Base-by-base conservation (phyloP, 306 rosid species). In the Ziziphus jujuba region DNA sequence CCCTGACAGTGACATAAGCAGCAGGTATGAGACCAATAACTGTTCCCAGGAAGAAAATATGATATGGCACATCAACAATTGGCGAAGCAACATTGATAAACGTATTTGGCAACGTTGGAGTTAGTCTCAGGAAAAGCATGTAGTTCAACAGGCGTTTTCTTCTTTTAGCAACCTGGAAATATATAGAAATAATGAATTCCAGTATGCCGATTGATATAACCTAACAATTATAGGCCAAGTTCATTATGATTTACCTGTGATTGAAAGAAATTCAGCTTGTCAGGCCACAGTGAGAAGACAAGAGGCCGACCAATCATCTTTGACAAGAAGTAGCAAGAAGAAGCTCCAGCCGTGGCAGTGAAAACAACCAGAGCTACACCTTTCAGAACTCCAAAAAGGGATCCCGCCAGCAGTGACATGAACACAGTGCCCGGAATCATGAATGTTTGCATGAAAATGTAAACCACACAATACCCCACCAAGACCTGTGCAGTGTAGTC, bases 371-470 rank as follows among this genome's bases (percentile, higher is more conserved):
- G 66, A 52, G 96, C 97, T 50, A 93, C 90, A 5, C 99, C 99
- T 82, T 69, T 83, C 68, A 90, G 80, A 72, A 93, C 81, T 22
- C 99, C 97, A 28, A 93, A 93, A 65, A 93, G 96, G 28, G 99
- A 91, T 60, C 99, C 99, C 2, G 99, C 99, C 24, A 93, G 97
- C 75, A 93, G 79, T 40, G 99, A 93, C 99, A 93, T 93, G 82
- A 93, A 93, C 58, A 93, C 96, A 20, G 99, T 90, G 71, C 99
- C 99, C 2, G 99, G 99, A 78, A 93, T 93, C 99, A 93, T 93
- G 87, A 93, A 93, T 51, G 99, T 93, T 82, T 93, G 97, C 99
- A 93, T 93, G 88, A 90, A 93, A 49, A 93, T 88, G 75, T 93
- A 93, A 36, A 93, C 99, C 77, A 84, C 64, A 73, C 99, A 93